These are phyloP conservation scores for Hericium rajendrae DNA, from an alignment of 768 basidiomycete genomes.

Conservation along the genomic window DNA sequence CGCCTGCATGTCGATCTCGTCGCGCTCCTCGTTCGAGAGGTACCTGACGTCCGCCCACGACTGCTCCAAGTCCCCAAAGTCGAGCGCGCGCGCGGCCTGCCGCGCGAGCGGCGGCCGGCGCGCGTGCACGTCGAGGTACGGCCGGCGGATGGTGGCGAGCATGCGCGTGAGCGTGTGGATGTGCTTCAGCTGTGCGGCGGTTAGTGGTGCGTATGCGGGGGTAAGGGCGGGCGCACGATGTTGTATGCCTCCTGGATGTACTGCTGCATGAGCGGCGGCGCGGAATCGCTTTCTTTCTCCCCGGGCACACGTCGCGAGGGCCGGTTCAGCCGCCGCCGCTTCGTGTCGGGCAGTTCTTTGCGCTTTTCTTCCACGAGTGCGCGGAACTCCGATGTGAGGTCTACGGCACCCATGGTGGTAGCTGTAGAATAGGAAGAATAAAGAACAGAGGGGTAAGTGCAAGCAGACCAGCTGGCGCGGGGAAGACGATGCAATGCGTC, in stretches of 20 bases:
- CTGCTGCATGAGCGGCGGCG: conserved; percentile 40
- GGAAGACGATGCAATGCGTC: too few relatives aligned
- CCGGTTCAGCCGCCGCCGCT: not conserved
- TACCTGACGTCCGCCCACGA: conserved; percentile 58
- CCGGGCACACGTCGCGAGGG: conserved; percentile 5
- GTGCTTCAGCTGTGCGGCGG: conserved; percentile 49
- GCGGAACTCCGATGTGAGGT: conserved; percentile 9
- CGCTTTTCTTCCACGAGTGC: conserved; percentile 3
- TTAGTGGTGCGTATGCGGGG: not conserved
- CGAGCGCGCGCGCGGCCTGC: conserved; percentile 42
- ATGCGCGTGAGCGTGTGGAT: conserved; percentile 62
- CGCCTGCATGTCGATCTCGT: conserved; percentile 92
- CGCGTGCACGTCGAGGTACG: conserved; percentile 79
- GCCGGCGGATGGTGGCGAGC: conserved; percentile 66
- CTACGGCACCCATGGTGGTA: not conserved
- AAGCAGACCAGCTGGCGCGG: too few relatives aligned
- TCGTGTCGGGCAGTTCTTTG: not conserved
- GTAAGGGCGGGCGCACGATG: conserved; percentile 36
- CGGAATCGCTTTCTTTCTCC: conserved; percentile 5
- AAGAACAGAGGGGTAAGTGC: too few relatives aligned
- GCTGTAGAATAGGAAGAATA: too few relatives aligned
- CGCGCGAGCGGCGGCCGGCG: conserved; percentile 42
- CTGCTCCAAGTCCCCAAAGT: conserved; percentile 33
- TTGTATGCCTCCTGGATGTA: conserved; percentile 71
- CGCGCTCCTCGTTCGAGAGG: conserved; percentile 84